Evolutionary conservation across 768 basidiomycete genomes (phyloP), one percentile per base, ranked within the genome.

Genomic region (Tricholoma bakamatsutake): DNA sequence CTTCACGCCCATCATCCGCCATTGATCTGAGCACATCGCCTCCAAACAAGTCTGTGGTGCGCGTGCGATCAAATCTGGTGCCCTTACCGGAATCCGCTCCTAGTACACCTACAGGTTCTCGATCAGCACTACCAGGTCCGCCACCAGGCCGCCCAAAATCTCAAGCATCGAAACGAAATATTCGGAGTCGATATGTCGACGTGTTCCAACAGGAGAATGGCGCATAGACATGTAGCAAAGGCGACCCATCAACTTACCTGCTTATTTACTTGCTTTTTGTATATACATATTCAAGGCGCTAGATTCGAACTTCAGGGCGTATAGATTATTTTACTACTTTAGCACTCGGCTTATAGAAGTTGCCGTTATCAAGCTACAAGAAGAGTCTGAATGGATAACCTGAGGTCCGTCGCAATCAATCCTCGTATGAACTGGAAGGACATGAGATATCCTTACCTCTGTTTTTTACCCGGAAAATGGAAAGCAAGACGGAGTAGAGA

Each of bases 391-490:
- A 91, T 33, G 89, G 90, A 69, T 93, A 92, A 33, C 84, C 88
- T 90, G 59, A n/a, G 28, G 6, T 24, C 46, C 24, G 8, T 30
- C 12, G 37, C 8, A 12, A 48, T 24, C 46, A 18, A 33, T 37
- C 13, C 58, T 53, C 21, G 59, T 52, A 39, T 33, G 30, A 48
- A 3, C 37, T 4, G 39, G 27, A 39, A 8, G 7, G 21, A 13
- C 12, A 30, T 48, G 52, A 53, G 28, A 62, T 48, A 24, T 11
- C 67, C 79, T 50, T 57, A 90, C 93, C 89, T 73, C 84, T 79
- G 69, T 97, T 96, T 76, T 98, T 98, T 58, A 94, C 73, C 64
- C 83, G 82, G 79, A 98, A 98, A 45, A 98, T 65, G 28, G 88
- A 89, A 34, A 97, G 71, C 37, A 98, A 76, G 58, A 94, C 77